phyloP scores from a whole-genome alignment of 2,329 filamentous ascomycete genomes.

The Cercospora canescens region DNA sequence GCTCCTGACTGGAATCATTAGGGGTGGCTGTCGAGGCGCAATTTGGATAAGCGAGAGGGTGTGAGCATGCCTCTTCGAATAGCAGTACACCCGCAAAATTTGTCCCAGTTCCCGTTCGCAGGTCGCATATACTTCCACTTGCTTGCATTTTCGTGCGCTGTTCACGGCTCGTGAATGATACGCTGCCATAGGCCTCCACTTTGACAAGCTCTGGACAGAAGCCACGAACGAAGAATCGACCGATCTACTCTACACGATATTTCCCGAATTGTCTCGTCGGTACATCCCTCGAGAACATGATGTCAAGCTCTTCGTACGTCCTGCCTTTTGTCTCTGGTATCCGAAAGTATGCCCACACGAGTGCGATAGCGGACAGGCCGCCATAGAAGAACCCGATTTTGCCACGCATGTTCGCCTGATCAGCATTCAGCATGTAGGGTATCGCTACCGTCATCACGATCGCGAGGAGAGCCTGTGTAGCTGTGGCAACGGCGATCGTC shows the following conservation, averaged over 20 bases:
- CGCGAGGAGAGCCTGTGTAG: constrained; percentile 41
- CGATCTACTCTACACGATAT: constrained; percentile 28
- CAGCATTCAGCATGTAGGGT: constrained; percentile 43
- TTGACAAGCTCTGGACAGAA: too few species aligned
- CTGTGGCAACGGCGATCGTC: constrained; percentile 42
- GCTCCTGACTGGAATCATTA: constrained; percentile 80
- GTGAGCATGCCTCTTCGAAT: constrained; percentile 37
- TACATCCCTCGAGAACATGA: constrained; percentile 43
- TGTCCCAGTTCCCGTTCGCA: too few species aligned
- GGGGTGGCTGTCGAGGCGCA: constrained; percentile 85
- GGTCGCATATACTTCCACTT: too few species aligned
- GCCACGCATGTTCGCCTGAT: constrained; percentile 41
- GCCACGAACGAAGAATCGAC: too few species aligned
- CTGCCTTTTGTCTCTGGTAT: constrained; percentile 44
- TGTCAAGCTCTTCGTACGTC: constrained; percentile 46
- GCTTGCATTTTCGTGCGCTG: too few species aligned
- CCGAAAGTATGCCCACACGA: constrained; percentile 41
- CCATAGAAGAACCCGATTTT: constrained; percentile 47
- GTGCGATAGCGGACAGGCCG: constrained; percentile 35
- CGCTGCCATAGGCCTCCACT: too few species aligned
- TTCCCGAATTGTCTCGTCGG: constrained; percentile 37
- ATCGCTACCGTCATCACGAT: constrained; percentile 43
- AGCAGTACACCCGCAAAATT: not conserved
- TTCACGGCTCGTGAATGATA: too few species aligned
- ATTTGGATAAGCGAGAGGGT: constrained; percentile 87